A percentile compares a stretch with the other conserved stretches of the same genome.
Evolutionary conservation across 2,329 filamentous ascomycete genomes (phyloP).

Genomic region (Cadophora luteo-olivacea): DNA sequence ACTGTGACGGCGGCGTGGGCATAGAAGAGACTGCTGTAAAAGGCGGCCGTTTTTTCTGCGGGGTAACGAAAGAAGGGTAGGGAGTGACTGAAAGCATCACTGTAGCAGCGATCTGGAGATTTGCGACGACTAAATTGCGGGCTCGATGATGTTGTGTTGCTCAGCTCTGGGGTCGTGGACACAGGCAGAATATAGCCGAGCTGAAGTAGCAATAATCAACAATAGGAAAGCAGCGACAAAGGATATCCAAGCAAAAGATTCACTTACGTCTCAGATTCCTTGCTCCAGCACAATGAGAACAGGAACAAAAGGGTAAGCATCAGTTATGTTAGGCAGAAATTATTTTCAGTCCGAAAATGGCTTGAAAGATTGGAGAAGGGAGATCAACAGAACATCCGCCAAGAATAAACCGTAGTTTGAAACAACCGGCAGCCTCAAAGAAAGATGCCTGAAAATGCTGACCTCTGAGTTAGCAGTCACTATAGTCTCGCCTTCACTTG

Average conservation of each 20-base stretch:
- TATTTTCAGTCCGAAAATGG: background rate
- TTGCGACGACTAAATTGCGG: background rate
- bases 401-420: background rate
- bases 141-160: background rate
- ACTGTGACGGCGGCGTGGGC: background rate
- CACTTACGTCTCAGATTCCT: background rate
- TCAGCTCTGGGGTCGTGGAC: background rate
- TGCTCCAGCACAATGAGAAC: background rate
- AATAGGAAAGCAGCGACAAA: background rate
- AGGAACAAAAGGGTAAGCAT: background rate
- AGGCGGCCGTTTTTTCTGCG: background rate
- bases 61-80: background rate
- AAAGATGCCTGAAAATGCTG: background rate
- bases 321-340: background rate
- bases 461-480: background rate
- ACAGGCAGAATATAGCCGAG: background rate
- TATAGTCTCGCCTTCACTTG: constrained; percentile 26
- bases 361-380: background rate
- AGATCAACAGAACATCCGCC: background rate
- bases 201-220: background rate
- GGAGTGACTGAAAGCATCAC: background rate
- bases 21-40: background rate
- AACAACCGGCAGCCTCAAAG: background rate
- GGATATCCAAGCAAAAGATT: background rate
- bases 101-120: too few relatives aligned